Conservation (phyloP, 1,284 basidiomycete species). For the Apiotrichum gracile region DNA sequence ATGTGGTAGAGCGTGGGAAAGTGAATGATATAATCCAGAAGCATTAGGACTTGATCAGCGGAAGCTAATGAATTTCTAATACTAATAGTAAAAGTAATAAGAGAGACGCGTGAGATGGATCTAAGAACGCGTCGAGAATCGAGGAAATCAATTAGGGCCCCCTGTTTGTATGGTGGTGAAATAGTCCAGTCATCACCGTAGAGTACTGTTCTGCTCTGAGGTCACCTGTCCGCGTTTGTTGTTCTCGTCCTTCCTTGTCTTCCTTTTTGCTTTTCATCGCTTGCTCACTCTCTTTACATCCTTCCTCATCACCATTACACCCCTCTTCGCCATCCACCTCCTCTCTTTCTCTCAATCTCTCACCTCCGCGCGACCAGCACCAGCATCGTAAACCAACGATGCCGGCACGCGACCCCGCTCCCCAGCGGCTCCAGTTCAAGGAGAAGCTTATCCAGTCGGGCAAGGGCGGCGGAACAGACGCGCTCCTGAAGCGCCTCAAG, state of each 20-base stretch:
- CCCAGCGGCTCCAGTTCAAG: conserved; percentile 57
- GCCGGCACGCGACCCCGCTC: conserved; percentile 11
- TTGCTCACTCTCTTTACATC: neutral
- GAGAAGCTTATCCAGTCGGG: conserved; percentile 61
- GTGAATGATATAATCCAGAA: too few relatives aligned
- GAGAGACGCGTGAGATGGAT: too few relatives aligned
- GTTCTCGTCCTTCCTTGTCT: neutral
- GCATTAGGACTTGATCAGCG: too few relatives aligned
- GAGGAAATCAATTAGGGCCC: too few relatives aligned
- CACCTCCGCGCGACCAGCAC: neutral
- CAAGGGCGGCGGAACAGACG: conserved; percentile 51
- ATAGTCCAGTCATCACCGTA: too few relatives aligned
- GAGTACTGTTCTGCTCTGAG: too few relatives aligned
- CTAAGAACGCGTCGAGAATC: too few relatives aligned
- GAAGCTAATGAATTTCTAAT: too few relatives aligned
- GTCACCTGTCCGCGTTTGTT: neutral
- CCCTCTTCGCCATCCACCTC: neutral
- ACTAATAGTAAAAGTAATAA: too few relatives aligned
- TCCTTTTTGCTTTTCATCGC: neutral
- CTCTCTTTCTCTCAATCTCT: neutral
- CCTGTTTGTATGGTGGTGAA: too few relatives aligned
- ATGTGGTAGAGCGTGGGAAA: too few relatives aligned
- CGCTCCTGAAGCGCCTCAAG: conserved; percentile 75
- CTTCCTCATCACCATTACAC: neutral
- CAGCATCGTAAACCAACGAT: conserved; percentile 7